Evolutionary conservation across 2,329 filamentous ascomycete species (phyloP), one percentile per base, ranked within the genome.

Genomic region (Alternaria atra): DNA sequence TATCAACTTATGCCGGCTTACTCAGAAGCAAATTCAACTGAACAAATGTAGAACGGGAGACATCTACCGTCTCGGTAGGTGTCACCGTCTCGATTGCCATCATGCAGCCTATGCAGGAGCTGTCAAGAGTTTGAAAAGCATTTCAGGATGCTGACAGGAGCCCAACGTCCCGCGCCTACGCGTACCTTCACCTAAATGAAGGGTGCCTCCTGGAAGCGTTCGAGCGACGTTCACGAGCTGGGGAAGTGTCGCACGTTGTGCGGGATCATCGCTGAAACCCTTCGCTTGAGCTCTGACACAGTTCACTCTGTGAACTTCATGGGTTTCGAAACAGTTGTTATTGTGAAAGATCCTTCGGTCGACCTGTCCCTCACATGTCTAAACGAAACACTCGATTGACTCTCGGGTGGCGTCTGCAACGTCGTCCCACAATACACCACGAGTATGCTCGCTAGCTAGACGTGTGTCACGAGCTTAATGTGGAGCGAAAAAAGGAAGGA

Each of bases 231-330:
- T 47, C 23, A 17, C 35, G 12, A 55, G 35, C 50, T 63, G 37
- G 55, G 37, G 52, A 56, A 55, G 47, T 55, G 59, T 65, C 48
- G 37, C 63, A 57, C 43, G 34, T 48, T 39, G 37, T 40, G 35
- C 29, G 55, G 52, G 62, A 60, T 37, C 42, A 55, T 52, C 43
- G 51, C 54, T 64, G 61, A 66, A 64, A 61, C 60, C 48, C 52
- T 59, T 61, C 58, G 55, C 50, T 58, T 61, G 52, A 48, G 30
- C 39, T 66, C 63, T 66, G 63, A 64, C 58, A 66, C 61, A 56
- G 39, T 13, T 56, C 55, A 50, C 47, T 46, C 52, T 57, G 52
- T 10, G 46, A 53, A 52, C 52, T 58, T 46, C 30, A 56, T 47
- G 55, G 63, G 55, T 60, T 64, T 64, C 55, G 47, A 66, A 66